phyloP scores from a whole-genome alignment of 495 filamentous ascomycete genomes.

The Darksidea phi region DNA sequence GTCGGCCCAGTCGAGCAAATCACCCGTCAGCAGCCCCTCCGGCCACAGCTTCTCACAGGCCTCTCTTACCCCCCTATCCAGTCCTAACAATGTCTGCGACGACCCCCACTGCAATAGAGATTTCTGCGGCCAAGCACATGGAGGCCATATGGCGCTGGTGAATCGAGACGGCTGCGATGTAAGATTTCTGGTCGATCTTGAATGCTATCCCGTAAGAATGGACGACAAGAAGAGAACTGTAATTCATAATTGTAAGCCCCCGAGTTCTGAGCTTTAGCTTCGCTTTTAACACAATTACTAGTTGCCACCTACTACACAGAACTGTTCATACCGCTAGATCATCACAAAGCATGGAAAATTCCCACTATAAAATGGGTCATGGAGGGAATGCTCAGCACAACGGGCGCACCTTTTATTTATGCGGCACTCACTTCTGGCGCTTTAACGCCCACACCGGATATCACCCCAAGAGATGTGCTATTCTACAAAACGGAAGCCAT shows the following conservation, averaged over 20 bases:
- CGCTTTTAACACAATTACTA: conserved; percentile 17
- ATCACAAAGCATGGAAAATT: conserved; percentile 25
- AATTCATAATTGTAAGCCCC: conserved; percentile 34
- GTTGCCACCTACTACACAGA: conserved; percentile 18
- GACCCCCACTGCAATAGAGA: conserved; percentile 18
- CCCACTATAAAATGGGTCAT: conserved; percentile 31
- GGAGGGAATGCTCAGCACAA: conserved; percentile 17
- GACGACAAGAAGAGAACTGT: conserved; percentile 21
- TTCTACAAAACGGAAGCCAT: conserved; percentile 35
- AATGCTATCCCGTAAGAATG: conserved; percentile 21
- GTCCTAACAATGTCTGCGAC: conserved; percentile 8
- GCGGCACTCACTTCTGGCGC: conserved; percentile 30
- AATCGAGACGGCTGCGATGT: conserved; percentile 19
- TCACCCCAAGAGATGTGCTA: conserved; percentile 17
- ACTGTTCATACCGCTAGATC: conserved; percentile 34
- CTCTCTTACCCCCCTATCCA: conserved; percentile 4
- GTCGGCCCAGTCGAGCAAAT: background rate
- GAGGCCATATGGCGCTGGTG: background rate
- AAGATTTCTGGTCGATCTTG: conserved; percentile 27
- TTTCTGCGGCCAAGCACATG: conserved; percentile 16
- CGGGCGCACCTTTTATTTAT: conserved; percentile 35
- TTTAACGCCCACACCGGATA: conserved; percentile 21
- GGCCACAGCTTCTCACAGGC: conserved; percentile 7
- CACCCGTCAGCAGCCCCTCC: conserved; percentile 18
- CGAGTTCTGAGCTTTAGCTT: background rate